phyloP scores from a whole-genome alignment of 2,329 filamentous ascomycete species.

The Lojkania enalia region DNA sequence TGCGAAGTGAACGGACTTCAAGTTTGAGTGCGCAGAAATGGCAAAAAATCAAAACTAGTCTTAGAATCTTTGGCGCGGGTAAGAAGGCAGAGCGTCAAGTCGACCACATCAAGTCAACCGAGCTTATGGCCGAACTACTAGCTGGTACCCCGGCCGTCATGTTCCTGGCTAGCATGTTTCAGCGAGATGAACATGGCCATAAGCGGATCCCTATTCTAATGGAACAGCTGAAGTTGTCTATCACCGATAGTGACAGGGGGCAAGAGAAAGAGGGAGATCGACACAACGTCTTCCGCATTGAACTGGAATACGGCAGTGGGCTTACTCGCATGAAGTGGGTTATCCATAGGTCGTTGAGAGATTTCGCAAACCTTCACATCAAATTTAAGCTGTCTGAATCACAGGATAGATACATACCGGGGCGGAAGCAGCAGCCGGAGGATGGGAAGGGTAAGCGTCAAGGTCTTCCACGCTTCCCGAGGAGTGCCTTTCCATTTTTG shows the following conservation, averaged over 20 bases:
- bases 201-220: slow-evolving; percentile 92
- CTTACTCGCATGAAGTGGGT: slow-evolving; percentile 97
- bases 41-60: slow-evolving; percentile 87
- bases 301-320: slow-evolving; percentile 94
- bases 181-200: slow-evolving; percentile 93
- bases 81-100: slow-evolving; percentile 83
- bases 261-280: slow-evolving; percentile 54
- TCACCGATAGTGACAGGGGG: slow-evolving; percentile 71
- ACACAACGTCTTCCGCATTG: slow-evolving; percentile 86
- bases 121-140: slow-evolving; percentile 91
- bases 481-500: slow-evolving; percentile 86
- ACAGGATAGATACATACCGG: slow-evolving; percentile 79
- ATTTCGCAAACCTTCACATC: slow-evolving; percentile 90
- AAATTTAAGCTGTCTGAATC: slow-evolving; percentile 88
- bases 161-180: slow-evolving; percentile 96
- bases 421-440: slow-evolving; percentile 36
- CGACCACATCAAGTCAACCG: slow-evolving; percentile 92
- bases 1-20: slow-evolving; percentile 51
- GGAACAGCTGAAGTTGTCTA: slow-evolving; percentile 87
- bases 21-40: slow-evolving; percentile 73
- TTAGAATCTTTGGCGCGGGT: slow-evolving; percentile 75
- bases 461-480: slow-evolving; percentile 87
- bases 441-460: slow-evolving; percentile 48
- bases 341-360: slow-evolving; percentile 80
- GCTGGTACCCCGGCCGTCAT: slow-evolving; percentile 91